Base-by-base conservation (phyloP, 2,329 filamentous ascomycete genomes). In the Orbilia javanica region DNA sequence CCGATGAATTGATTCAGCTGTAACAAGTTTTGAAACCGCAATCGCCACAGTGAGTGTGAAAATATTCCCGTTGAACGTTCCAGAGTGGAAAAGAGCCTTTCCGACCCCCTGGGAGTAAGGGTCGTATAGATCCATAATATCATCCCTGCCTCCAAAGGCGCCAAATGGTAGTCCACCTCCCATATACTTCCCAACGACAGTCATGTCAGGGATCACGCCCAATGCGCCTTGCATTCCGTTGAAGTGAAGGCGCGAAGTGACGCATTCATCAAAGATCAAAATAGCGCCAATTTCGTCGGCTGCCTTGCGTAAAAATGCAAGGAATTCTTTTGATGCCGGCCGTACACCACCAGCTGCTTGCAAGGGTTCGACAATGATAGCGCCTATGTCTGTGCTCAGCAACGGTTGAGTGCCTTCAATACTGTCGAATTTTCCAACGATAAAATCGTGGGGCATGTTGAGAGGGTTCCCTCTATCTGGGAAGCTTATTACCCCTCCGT, bases 261-360 rank as follows among this genome's bases (percentile, higher is more conserved):
- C 90, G 4, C 93, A 90, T 83, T 93, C 91, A 82, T 93, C 91
- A 15, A 92, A 84, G 39, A 93, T 89, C 79, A 93, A 87, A 0
- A 93, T 72, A 0, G 88, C 88, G 0, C 87, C 88, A 0, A 85
- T 83, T 81, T 86, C 0, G 15, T 57, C 27, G 15, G 53, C 53
- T 18, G 53, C 53, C 20, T 85, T 82, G 52, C 88, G 87, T 4
- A 91, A 83, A 1, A 85, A 85, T 5, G 82, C 75, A 27, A 91
- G 82, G 79, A 92, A 92, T 20, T 86, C 86, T 1, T 66, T 67
- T 0, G 83, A 84, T 0, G 85, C 90, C 0, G 85, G 84, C 4
- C 89, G 86, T 65, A 87, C 88, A 0, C 90, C 90, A 0, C 87
- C 90, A 1, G 87, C 86, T 0, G 89, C 90, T 79, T 91, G 89